A percentile compares a stretch with the other conserved stretches of the same genome.
These are phyloP conservation scores for Fragosphaeria purpurea DNA, from an alignment of 2,329 filamentous ascomycete genomes.

Conservation along the genomic window DNA sequence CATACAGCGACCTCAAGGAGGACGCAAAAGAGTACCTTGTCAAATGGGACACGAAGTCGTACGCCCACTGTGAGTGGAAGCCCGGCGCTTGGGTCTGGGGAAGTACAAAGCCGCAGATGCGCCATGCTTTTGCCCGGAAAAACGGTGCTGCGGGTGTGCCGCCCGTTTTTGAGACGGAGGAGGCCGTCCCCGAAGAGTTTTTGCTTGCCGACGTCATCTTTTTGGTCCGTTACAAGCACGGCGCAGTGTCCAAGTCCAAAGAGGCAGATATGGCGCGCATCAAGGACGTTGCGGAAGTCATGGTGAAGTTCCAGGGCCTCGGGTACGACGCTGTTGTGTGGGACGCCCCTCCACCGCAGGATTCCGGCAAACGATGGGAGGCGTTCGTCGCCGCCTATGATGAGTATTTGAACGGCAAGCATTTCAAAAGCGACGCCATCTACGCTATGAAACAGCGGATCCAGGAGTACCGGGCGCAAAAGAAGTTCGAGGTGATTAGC, in stretches of 20 bases:
- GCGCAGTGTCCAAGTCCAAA: slow-evolving; percentile 27
- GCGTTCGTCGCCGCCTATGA: slow-evolving; percentile 77
- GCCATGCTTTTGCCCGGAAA: slow-evolving; percentile 65
- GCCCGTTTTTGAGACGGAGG: slow-evolving; percentile 60
- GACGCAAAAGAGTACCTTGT: slow-evolving; percentile 86
- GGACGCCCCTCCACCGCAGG: slow-evolving; percentile 66
- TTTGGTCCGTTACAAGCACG: slow-evolving; percentile 53
- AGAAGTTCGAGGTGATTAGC: slow-evolving; percentile 59
- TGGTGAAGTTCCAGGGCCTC: slow-evolving; percentile 88
- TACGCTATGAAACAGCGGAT: slow-evolving; percentile 57
- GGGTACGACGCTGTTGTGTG: slow-evolving; percentile 85
- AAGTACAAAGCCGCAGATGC: slow-evolving; percentile 51
- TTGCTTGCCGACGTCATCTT: slow-evolving; percentile 84
- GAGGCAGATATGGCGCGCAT: slow-evolving; percentile 60
- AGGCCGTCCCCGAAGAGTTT: slow-evolving; percentile 82
- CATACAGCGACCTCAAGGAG: slow-evolving; percentile 50
- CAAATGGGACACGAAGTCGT: slow-evolving; percentile 75
- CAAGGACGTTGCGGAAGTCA: slow-evolving; percentile 59
- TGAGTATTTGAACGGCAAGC: slow-evolving; percentile 72
- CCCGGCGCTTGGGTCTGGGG: slow-evolving; percentile 84
- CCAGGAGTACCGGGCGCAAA: slow-evolving; percentile 47
- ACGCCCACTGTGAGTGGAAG: slow-evolving; percentile 78
- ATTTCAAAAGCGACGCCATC: slow-evolving; percentile 50
- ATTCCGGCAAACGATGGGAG: slow-evolving; percentile 57
- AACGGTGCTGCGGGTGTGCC: slow-evolving; percentile 47